Conservation (phyloP, 805 yeast genomes). For the Millerozyma acaciae region DNA sequence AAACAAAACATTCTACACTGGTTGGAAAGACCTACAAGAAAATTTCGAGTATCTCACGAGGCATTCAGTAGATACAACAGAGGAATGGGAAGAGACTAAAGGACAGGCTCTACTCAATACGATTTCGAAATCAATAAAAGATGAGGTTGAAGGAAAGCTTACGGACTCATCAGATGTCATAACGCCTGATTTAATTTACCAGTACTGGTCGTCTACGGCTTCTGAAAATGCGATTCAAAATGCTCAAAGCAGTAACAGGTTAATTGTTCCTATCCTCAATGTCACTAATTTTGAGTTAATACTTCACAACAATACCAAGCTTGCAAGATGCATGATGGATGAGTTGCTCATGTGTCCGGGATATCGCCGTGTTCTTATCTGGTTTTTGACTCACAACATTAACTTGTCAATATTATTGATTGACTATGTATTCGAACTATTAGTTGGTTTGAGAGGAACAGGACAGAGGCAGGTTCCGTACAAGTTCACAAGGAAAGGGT, state of each 20-base stretch:
- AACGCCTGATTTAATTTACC: constrained; percentile 51
- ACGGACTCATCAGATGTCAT: constrained; percentile 11
- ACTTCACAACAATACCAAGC: constrained; percentile 46
- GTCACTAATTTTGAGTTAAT: constrained; percentile 48
- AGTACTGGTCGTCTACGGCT: constrained; percentile 38
- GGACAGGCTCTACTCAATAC: constrained; percentile 45
- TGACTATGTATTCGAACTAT: constrained; percentile 59
- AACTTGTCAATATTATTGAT: constrained; percentile 53
- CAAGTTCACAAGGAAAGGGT: constrained; percentile 56
- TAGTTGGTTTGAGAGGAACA: constrained; percentile 55
- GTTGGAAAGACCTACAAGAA: constrained; percentile 21
- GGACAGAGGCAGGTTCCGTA: constrained; percentile 20
- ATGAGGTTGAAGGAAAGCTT: constrained; percentile 25
- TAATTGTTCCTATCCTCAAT: constrained; percentile 27
- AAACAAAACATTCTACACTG: constrained; percentile 3
- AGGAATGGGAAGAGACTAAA: constrained; percentile 16
- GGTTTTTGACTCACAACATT: constrained; percentile 60
- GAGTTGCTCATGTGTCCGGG: constrained; percentile 71
- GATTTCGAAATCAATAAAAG: constrained; percentile 50
- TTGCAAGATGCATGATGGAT: constrained; percentile 57
- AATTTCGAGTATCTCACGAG: constrained; percentile 22
- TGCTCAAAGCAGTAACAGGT: constrained; percentile 23
- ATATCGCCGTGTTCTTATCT: constrained; percentile 56
- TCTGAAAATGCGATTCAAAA: constrained; percentile 19
- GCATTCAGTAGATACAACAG: constrained; percentile 23